Percentiles rank a stretch among this genome's conserved stretches.
These are phyloP conservation scores for Omphalotus olearius DNA, from an alignment of 1,284 basidiomycete species.

Conservation along the genomic window DNA sequence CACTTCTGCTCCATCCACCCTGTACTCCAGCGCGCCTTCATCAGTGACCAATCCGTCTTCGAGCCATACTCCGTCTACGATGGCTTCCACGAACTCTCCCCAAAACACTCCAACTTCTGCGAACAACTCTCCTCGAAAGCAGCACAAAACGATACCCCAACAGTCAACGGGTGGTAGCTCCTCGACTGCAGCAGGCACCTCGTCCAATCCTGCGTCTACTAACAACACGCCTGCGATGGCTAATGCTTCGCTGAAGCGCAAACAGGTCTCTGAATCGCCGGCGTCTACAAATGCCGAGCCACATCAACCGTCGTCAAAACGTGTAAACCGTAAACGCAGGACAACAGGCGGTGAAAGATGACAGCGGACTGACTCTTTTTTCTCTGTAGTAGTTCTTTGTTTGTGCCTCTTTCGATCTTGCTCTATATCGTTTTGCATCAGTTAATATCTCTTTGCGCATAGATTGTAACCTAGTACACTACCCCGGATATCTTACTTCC, in stretches of 20 bases:
- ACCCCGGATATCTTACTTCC: conserved; percentile 29
- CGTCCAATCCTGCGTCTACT: conserved; percentile 27
- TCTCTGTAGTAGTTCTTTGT: conserved; percentile 5
- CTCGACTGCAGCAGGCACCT: not conserved
- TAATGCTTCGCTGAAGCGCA: conserved; percentile 61
- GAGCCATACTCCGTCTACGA: conserved; percentile 17
- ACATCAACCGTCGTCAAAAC: not conserved
- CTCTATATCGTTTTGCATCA: conserved; percentile 18
- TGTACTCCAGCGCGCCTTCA: conserved; percentile 44
- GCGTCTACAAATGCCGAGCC: not conserved
- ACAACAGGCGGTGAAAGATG: not conserved
- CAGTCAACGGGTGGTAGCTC: conserved; percentile 8
- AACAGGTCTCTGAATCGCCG: conserved; percentile 28
- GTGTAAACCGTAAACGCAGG: conserved; percentile 5
- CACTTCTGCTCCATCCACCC: conserved; percentile 21
- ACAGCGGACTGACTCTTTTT: not conserved
- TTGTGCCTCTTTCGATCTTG: conserved; percentile 28
- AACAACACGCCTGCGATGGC: conserved; percentile 47
- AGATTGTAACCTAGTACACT: conserved; percentile 44
- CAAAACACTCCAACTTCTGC: conserved; percentile 39
- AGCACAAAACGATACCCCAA: conserved; percentile 47
- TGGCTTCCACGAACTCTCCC: conserved; percentile 33
- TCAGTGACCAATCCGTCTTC: conserved; percentile 35
- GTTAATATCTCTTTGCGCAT: conserved; percentile 22
- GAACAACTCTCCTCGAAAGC: conserved; percentile 48